A percentile compares a stretch with the other conserved stretches of the same genome.
Conservation (phyloP, 371 early-diverging fungal species). For the Mortierella polycephala region DNA sequence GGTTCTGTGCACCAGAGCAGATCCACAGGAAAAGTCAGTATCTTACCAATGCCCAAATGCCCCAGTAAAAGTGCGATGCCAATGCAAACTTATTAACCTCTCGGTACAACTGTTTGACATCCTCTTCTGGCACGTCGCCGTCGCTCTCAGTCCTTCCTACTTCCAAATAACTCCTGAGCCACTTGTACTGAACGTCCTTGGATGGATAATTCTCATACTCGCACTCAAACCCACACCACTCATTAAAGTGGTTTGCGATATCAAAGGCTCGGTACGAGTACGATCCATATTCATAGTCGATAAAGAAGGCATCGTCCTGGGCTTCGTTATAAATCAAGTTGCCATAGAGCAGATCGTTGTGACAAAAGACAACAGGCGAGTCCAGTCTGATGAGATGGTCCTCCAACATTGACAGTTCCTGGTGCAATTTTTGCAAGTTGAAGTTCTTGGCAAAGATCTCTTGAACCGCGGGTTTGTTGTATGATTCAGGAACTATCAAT, state of each 20-base stretch:
- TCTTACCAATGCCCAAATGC: constrained; percentile 84
- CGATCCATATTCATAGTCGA: constrained; percentile 95
- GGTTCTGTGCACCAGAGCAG: neutral
- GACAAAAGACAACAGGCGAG: constrained; percentile 90
- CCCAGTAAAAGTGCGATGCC: constrained; percentile 95
- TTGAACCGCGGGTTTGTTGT: constrained; percentile 68
- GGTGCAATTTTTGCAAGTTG: constrained; percentile 63
- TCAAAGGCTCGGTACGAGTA: constrained; percentile 91
- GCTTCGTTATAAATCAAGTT: constrained; percentile 85
- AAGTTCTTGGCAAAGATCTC: constrained; percentile 70
- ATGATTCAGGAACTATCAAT: constrained; percentile 69
- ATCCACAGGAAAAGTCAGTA: neutral
- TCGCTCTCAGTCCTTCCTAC: constrained; percentile 15
- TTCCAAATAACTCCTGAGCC: constrained; percentile 71
- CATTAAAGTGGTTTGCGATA: constrained; percentile 96
- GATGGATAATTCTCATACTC: constrained; percentile 88
- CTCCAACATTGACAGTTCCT: constrained; percentile 57
- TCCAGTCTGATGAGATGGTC: constrained; percentile 58
- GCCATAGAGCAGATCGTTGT: constrained; percentile 91
- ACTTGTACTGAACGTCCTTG: constrained; percentile 73
- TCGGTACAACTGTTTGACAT: constrained; percentile 69
- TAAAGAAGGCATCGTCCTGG: constrained; percentile 75
- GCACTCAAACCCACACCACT: constrained; percentile 90
- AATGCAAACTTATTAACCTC: constrained; percentile 88
- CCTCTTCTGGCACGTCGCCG: constrained; percentile 56